phyloP scores from a whole-genome alignment of 176 grass and related monocot species.

The Calamus simplicifolius region DNA sequence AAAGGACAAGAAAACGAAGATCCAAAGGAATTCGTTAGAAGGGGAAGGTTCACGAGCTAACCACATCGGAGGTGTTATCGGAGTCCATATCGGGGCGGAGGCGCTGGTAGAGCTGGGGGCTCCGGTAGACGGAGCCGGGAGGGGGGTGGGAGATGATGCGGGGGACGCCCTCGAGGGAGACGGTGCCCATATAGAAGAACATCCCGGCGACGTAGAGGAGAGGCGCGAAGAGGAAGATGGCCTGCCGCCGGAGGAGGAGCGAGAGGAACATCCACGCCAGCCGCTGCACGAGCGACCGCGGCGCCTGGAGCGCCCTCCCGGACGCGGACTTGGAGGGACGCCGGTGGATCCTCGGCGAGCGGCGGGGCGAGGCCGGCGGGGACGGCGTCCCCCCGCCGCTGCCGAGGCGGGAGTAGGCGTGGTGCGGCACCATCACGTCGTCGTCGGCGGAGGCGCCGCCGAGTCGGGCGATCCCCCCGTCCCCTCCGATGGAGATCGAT shows the following conservation, averaged over 20 bases:
- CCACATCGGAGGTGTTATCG: conserved; percentile 84
- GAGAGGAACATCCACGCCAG: conserved; percentile 40
- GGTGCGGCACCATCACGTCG: conserved; percentile 44
- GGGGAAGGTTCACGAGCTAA: conserved; percentile 14
- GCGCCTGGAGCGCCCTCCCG: background rate
- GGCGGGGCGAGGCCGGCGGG: conserved; percentile 51
- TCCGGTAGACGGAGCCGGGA: conserved; percentile 73
- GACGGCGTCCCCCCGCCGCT: conserved; percentile 55
- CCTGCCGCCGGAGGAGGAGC: conserved; percentile 76
- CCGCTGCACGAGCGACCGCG: conserved; percentile 27
- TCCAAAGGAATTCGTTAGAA: conserved; percentile 2
- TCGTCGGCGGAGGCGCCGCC: too few relatives aligned
- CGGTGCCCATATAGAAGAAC: conserved; percentile 86
- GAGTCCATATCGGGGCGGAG: conserved; percentile 74
- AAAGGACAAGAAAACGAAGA: too few relatives aligned
- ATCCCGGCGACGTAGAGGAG: conserved; percentile 84
- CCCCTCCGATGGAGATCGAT: too few relatives aligned
- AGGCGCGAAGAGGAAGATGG: conserved; percentile 91
- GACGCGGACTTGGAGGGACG: conserved; percentile 23
- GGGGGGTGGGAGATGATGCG: conserved; percentile 70
- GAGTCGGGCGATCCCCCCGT: too few relatives aligned
- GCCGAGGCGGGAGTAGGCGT: conserved; percentile 66
- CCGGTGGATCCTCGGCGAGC: conserved; percentile 40
- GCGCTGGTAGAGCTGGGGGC: conserved; percentile 73
- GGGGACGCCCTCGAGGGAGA: conserved; percentile 82